Percentiles rank a stretch among this genome's conserved stretches.
Conservation (phyloP, 345 rosid species). For the Eucalyptus tenuipes region DNA sequence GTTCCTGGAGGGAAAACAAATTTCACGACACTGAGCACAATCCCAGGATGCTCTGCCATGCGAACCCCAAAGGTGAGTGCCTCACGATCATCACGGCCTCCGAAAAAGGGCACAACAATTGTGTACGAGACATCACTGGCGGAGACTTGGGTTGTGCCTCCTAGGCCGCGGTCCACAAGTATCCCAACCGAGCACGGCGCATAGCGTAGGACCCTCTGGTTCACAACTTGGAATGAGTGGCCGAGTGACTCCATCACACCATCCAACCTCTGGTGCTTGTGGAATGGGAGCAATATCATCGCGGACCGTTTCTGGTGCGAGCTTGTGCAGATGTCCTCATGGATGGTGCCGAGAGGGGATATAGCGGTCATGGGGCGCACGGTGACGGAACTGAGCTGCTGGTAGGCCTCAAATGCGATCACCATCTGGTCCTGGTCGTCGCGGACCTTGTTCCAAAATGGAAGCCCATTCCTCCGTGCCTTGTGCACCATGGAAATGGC, state of each 20-base stretch:
- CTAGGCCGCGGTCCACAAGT: conserved; percentile 67
- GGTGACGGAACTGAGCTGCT: conserved; percentile 44
- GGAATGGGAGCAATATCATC: conserved; percentile 52
- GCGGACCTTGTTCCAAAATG: conserved; percentile 47
- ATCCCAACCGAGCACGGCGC: conserved; percentile 73
- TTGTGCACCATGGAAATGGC: conserved; percentile 76
- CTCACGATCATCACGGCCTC: conserved; percentile 45
- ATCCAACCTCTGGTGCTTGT: conserved; percentile 49
- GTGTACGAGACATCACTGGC: conserved; percentile 48
- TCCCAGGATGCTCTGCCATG: conserved; percentile 60
- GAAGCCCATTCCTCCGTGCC: conserved; percentile 58
- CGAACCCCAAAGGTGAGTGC: conserved; percentile 47
- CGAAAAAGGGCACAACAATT: conserved; percentile 21
- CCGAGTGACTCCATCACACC: conserved; percentile 58
- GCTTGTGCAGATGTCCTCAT: conserved; percentile 50
- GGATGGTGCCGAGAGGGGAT: conserved; percentile 40
- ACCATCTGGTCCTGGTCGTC: conserved; percentile 39
- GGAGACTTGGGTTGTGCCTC: conserved; percentile 49
- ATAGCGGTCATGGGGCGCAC: conserved; percentile 82
- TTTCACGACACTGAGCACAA: conserved; percentile 27
- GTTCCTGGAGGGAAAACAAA: conserved; percentile 6
- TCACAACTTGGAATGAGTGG: conserved; percentile 29
- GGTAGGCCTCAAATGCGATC: conserved; percentile 57
- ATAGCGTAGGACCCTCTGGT: conserved; percentile 25
- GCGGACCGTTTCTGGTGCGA: conserved; percentile 51